phyloP scores from a whole-genome alignment of 176 grass and related monocot genomes.

The Rhipidocladum racemiflorum region DNA sequence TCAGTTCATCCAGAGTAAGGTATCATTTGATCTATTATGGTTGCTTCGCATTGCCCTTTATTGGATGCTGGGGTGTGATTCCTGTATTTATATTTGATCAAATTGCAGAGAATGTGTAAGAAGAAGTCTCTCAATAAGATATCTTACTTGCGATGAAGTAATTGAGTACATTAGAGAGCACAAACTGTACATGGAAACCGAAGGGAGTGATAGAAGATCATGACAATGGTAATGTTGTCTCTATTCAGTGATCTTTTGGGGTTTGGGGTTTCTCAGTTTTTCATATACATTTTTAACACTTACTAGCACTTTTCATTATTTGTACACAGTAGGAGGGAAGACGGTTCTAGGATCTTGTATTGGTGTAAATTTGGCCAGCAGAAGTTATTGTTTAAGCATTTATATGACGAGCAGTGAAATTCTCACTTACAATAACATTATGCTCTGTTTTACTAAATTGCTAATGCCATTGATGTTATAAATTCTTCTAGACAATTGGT shows the following conservation, averaged over 20 bases:
- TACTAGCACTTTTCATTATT: background rate
- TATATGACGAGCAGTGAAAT: no score
- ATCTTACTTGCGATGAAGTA: conserved; percentile 77
- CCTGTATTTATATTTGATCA: background rate
- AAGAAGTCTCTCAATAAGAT: conserved; percentile 60
- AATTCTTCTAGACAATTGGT: no score
- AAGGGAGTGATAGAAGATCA: background rate
- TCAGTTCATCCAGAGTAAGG: conserved; percentile 94
- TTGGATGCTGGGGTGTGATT: background rate
- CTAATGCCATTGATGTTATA: no score
- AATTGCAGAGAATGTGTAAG: conserved; percentile 57
- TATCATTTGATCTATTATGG: background rate
- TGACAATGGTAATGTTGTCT: background rate
- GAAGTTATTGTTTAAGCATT: background rate
- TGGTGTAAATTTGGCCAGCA: background rate
- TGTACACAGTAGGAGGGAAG: background rate
- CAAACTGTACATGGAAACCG: conserved; percentile 42
- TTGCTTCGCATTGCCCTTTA: background rate
- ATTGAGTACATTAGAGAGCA: conserved; percentile 72
- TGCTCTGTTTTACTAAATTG: no score
- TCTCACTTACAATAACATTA: no score
- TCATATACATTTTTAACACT: background rate
- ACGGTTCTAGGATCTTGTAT: background rate
- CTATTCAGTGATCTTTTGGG: background rate
- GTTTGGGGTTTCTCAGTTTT: background rate